A percentile compares a stretch with the other conserved stretches of the same genome.
These are phyloP conservation scores for Biscutella laevigata DNA, from an alignment of 441 rosid genomes.

Conservation along the genomic window DNA sequence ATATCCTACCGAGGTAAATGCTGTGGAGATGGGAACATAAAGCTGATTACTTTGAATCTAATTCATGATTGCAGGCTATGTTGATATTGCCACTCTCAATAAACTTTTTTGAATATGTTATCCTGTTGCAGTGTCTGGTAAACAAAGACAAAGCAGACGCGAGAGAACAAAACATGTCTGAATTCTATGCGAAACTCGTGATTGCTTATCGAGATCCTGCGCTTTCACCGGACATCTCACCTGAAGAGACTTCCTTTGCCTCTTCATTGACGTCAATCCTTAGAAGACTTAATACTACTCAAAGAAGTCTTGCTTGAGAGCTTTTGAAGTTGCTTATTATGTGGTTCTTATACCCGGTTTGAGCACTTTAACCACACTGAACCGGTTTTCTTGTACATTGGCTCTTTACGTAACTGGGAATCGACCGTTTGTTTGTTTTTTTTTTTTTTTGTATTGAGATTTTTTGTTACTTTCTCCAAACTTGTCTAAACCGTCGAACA, in stretches of 20 bases:
- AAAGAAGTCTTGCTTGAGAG: neutral
- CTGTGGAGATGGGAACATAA: neutral
- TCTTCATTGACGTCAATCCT: slow-evolving; percentile 24
- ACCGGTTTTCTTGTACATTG: slow-evolving; percentile 17
- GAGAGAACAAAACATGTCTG: slow-evolving; percentile 45
- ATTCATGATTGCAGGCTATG: neutral
- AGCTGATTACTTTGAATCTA: neutral
- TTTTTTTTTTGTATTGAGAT: too few species aligned
- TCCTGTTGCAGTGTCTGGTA: slow-evolving; percentile 55
- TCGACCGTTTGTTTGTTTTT: slow-evolving; percentile 2
- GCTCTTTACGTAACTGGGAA: neutral
- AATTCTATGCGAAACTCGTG: slow-evolving; percentile 46
- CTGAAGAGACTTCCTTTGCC: slow-evolving; percentile 38
- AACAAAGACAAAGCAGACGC: slow-evolving; percentile 64
- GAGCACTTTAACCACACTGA: neutral
- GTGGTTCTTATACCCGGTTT: neutral
- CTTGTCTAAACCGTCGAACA: too few species aligned
- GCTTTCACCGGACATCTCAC: slow-evolving; percentile 33
- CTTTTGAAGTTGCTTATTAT: slow-evolving; percentile 11
- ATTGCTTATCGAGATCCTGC: slow-evolving; percentile 74
- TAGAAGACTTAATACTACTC: too few species aligned
- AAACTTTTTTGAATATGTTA: too few species aligned
- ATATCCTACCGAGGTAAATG: slow-evolving; percentile 68
- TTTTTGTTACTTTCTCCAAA: too few species aligned
- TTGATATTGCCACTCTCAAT: too few species aligned